These are phyloP conservation scores for Trichoderma hamatum DNA, from an alignment of 2,329 filamentous ascomycete genomes.

Conservation along the genomic window DNA sequence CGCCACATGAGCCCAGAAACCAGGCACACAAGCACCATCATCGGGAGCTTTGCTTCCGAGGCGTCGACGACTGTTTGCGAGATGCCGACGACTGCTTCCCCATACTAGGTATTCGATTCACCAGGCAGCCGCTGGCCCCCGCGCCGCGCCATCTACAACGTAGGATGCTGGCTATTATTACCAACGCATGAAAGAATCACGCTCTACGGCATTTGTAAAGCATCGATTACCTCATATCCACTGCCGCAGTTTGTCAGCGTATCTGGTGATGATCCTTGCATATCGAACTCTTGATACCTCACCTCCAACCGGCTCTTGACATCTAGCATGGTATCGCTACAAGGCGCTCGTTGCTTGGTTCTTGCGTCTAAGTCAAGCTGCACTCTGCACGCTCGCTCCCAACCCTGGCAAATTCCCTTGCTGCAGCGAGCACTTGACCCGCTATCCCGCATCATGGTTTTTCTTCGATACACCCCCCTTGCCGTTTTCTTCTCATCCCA, in stretches of 20 bases:
- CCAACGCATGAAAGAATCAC: not conserved
- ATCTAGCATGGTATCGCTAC: not conserved
- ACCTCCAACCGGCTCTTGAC: not conserved
- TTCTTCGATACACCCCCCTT: conserved; percentile 22
- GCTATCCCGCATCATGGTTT: conserved; percentile 19
- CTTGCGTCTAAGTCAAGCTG: conserved; percentile 1
- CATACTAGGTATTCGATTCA: not conserved
- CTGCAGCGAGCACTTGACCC: conserved; percentile 3
- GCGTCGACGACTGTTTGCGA: not conserved
- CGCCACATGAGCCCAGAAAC: not conserved
- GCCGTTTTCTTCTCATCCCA: conserved; percentile 18
- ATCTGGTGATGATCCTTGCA: not conserved
- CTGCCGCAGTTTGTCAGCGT: conserved; percentile 21
- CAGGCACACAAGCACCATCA: not conserved
- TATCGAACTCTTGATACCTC: not conserved
- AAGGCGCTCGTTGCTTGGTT: not conserved
- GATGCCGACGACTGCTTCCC: not conserved
- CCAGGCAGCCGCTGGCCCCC: conserved; percentile 12
- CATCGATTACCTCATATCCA: not conserved
- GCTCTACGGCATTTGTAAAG: conserved; percentile 9
- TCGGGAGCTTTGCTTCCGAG: conserved; percentile 5
- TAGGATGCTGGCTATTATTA: conserved; percentile 6
- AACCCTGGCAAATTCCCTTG: not conserved
- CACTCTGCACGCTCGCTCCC: not conserved
- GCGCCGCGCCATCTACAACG: conserved; percentile 1